Evolutionary conservation across 2,329 filamentous ascomycete species (phyloP), one percentile per base, ranked within the genome.

Genomic region (Ceratocystis ficicola): DNA sequence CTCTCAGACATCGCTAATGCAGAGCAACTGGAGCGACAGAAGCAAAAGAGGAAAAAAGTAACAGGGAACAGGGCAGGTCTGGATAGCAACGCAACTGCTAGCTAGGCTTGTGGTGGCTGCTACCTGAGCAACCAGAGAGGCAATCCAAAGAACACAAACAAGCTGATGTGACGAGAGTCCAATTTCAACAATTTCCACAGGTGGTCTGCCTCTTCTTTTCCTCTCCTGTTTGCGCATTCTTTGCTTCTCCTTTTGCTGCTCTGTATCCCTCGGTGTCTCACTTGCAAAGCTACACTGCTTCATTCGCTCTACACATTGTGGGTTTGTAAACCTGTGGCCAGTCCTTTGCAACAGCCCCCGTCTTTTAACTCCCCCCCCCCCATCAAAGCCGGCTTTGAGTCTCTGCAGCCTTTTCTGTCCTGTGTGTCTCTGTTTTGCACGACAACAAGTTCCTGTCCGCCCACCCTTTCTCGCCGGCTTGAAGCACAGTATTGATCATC

Each of bases 51-150:
- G 36, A 41, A 41, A 15, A 41, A 20, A 59, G 17, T 59, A 59
- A 36, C 55, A 59, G 55, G 55, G 52, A 30, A 59, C 28, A 59
- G 55, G 55, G 28, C 55, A 59, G 55, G 15, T 28, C 15, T 59
- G 28, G 55, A 36, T 30, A 36, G 22, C 25, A 59, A 41, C 36
- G 36, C 36, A 41, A 41, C 36, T 41, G 36, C 25, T 15, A 59
- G 36, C 25, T 15, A 59, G 30, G 48, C 48, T 25, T 52, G 32
- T n/a, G 55, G 55, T 59, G 55, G 55, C 55, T 59, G 55, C 55
- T 59, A 59, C 55, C 55, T 59, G 55, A 59, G 55, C 55, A 59
- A 59, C 55, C 55, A 59, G 28, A 52, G 10, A 52, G 36, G 7
- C n/a, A 52, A 28, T n/a, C 55, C 25, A 32, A n/a, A 59, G 28